Evolutionary conservation across 73 alveolate species (phyloP), one percentile per base, ranked within the genome.

Genomic region (Paramecium tetraurelia): DNA sequence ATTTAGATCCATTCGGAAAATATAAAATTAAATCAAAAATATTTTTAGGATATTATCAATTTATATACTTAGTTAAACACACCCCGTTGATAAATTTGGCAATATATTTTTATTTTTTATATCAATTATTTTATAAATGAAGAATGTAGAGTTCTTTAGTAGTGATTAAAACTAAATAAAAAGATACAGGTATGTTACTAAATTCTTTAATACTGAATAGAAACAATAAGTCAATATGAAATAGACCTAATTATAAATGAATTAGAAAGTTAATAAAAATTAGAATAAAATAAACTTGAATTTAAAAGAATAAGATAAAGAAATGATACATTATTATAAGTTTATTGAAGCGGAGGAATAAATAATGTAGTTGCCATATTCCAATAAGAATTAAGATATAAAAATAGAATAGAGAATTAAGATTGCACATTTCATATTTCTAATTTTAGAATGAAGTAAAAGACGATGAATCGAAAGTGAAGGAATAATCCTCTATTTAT

Each of bases 1-100:
- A 5, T 80, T 24, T 43, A 76, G 90, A 48, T 80, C 90, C 90
- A 80, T 80, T 53, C 69, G 69, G 69, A 72, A 29, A 72, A 63
- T 63, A 63, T 63, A 63, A 63, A 63, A 63, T 63, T 63, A 63
- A 63, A 63, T 63, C 84, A 63, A 63, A 63, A 63, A 33, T 63
- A 63, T 63, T 63, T 63, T 63, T 53, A 53, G 44, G 84, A 63
- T 63, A 63, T 63, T 27, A 27, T 33, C 41, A 63, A 27, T 63
- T 63, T 63, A 63, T 63, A 63, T 63, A 63, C 24, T 18, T 18
- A 3, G 6, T 18, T 53, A 53, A 48, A 18, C 31, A 53, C 4
- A 16, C 69, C 69, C 69, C 69, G 35, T 48, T 16, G 21, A 18
- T 18, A 10, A n/a, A 53, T 53, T 53, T 18, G 11, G 8, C 0